Base-by-base conservation (phyloP, 441 rosid genomes). In the Euphorbia schlechtendalii region DNA sequence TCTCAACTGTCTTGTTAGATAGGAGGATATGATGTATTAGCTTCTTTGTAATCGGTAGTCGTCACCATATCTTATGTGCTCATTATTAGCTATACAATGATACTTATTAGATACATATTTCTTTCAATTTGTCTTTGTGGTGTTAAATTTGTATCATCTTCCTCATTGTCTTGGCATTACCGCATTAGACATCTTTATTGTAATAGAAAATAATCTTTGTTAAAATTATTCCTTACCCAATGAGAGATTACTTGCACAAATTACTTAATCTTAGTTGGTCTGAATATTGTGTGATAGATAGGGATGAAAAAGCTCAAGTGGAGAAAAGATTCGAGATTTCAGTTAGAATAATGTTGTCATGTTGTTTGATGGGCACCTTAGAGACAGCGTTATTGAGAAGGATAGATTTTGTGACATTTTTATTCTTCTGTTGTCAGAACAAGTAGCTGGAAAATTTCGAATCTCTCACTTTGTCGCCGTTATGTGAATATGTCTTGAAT, bases 401-500 rank as follows among this genome's bases (percentile, higher is more conserved):
- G 36, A 18, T 11, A 41, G 14, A 25, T 34, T 25, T 25, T 13
- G 58, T 54, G 0, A 12, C 6, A 1, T 40, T 49, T 58, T 21
- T 30, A 10, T 10, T 2, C 43, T 32, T 30, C 24, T 67, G 15
- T 10, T 32, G 49, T 22, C 13, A 9, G 27, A 17, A 40, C 25
- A 4, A 24, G 41, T 59, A 61, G 38, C 52, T 48, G 67, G 27
- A 14, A 45, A 22, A 28, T 34, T 25, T 65, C 20, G 22, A 24
- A 17, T n/a, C 52, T 46, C 52, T 11, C 48, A 18, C 45, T 56
- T 41, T 49, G 56, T 58, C 34, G 57, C 21, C 52, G 40, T 40
- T 58, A 25, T 38, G 28, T 69, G 52, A 46, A 43, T n/a, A 38
- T 61, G 65, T 69, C 72, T 40, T 68, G 64, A 13, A 58, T 15